Conservation (phyloP, 2,329 filamentous ascomycete genomes). For the Trichophaea hybrida region DNA sequence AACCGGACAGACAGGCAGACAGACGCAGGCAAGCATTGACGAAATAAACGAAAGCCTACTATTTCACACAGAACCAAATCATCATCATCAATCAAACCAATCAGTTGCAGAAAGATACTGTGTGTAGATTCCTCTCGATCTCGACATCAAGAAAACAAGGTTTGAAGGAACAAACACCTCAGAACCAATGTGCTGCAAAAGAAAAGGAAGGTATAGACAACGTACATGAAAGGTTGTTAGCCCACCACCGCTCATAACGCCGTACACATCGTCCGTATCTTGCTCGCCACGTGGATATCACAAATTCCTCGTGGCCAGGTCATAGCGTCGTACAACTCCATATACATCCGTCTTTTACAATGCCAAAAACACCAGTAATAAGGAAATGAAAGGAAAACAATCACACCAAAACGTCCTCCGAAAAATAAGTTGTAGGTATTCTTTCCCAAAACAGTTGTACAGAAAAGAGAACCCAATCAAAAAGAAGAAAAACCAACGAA, state of each 20-base stretch:
- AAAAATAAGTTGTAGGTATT: background rate
- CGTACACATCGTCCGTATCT: background rate
- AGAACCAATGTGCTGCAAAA: background rate
- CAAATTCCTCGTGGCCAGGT: background rate
- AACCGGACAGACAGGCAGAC: conserved; percentile 1
- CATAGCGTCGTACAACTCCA: background rate
- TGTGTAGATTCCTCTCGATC: conserved; percentile 2
- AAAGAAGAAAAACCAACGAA: conserved; percentile 14
- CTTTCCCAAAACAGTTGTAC: background rate
- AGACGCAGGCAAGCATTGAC: background rate
- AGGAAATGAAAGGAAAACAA: conserved; percentile 3
- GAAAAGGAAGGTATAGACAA: conserved; percentile 16
- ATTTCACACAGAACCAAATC: conserved; percentile 2
- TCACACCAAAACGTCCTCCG: background rate
- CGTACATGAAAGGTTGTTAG: conserved; percentile 8
- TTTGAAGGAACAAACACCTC: background rate
- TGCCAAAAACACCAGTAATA: conserved; percentile 6
- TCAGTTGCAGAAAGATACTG: background rate
- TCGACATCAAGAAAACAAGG: background rate
- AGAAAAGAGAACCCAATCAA: conserved; percentile 10
- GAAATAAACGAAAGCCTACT: background rate
- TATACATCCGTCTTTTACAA: background rate
- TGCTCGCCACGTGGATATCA: background rate
- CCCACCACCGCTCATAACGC: background rate
- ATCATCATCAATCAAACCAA: background rate